Percentiles rank a stretch among this genome's conserved stretches.
phyloP scores from a whole-genome alignment of 2,329 filamentous ascomycete species.

The Westerdykella aurantiaca region DNA sequence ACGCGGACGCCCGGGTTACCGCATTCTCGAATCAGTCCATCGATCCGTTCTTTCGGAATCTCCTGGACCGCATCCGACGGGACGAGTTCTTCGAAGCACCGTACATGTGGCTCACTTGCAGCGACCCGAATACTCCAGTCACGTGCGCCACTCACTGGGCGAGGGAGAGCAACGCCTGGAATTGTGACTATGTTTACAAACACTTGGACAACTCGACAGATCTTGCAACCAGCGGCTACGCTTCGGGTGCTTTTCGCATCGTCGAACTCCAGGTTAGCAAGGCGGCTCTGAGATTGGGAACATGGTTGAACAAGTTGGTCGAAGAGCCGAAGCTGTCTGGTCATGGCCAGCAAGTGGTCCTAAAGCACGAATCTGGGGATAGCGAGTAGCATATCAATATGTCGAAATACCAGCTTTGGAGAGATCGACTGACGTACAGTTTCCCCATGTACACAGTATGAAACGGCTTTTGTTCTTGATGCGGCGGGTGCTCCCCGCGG shows the following conservation, averaged over 20 bases:
- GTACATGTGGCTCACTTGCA: slow-evolving; percentile 34
- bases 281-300: slow-evolving; percentile 35
- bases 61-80: slow-evolving; percentile 33
- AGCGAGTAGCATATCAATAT: background rate
- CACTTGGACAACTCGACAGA: slow-evolving; percentile 27
- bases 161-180: slow-evolving; percentile 36
- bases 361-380: slow-evolving; percentile 2
- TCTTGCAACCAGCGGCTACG: slow-evolving; percentile 35
- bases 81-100: slow-evolving; percentile 34
- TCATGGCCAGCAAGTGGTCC: slow-evolving; percentile 10
- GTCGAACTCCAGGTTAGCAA: slow-evolving; percentile 40
- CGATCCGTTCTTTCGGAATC: slow-evolving; percentile 30
- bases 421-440: background rate
- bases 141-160: slow-evolving; percentile 37
- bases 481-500: slow-evolving; percentile 8
- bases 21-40: slow-evolving; percentile 35
- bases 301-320: slow-evolving; percentile 37
- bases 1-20: slow-evolving; percentile 31
- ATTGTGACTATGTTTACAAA: slow-evolving; percentile 37
- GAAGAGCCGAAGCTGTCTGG: slow-evolving; percentile 4
- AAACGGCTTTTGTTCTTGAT: slow-evolving; percentile 1
- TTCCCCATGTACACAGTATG: background rate
- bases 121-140: slow-evolving; percentile 25
- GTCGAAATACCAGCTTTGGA: background rate
- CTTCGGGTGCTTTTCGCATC: slow-evolving; percentile 34